Percentiles rank a stretch among this genome's conserved stretches.
These are phyloP conservation scores for Apiotrichum laibachii DNA, from an alignment of 1,284 basidiomycete species.

Conservation along the genomic window DNA sequence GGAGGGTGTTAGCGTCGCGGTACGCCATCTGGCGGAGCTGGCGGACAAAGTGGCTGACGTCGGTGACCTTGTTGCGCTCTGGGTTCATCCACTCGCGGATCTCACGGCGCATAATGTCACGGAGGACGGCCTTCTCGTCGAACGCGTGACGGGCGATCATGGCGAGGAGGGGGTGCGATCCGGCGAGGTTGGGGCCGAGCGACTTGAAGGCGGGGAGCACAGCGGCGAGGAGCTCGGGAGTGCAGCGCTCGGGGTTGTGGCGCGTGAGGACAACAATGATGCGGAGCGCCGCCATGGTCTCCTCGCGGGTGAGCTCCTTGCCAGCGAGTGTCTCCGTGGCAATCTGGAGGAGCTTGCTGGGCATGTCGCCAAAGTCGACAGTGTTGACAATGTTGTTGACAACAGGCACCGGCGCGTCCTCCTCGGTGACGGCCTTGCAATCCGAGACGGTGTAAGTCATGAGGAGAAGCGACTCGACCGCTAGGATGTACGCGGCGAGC, in stretches of 20 bases:
- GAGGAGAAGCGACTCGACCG: constrained; percentile 75
- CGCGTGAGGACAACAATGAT: constrained; percentile 78
- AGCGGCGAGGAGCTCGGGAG: constrained; percentile 61
- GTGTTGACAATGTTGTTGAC: constrained; percentile 7
- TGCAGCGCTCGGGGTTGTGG: constrained; percentile 64
- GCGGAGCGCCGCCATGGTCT: constrained; percentile 72
- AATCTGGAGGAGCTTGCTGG: constrained; percentile 65
- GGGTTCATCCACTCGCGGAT: constrained; percentile 72
- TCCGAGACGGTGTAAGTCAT: constrained; percentile 67
- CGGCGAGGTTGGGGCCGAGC: constrained; percentile 49
- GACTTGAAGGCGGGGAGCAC: constrained; percentile 63
- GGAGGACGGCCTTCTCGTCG: constrained; percentile 69
- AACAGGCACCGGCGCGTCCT: constrained; percentile 12
- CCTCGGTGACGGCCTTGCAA: constrained; percentile 40
- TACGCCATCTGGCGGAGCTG: constrained; percentile 76
- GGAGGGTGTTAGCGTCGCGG: constrained; percentile 74
- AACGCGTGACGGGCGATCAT: constrained; percentile 87
- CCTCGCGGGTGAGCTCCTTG: constrained; percentile 58
- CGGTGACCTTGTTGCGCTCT: constrained; percentile 66
- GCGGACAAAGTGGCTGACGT: constrained; percentile 70
- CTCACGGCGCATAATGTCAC: constrained; percentile 75
- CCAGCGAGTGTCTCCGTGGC: constrained; percentile 65
- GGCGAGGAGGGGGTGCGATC: constrained; percentile 77
- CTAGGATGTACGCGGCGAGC: constrained; percentile 72
- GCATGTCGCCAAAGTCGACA: constrained; percentile 41